These are phyloP conservation scores for Saccharomycopsis oosterbeekiorum DNA, from an alignment of 805 yeast species.

Conservation along the genomic window DNA sequence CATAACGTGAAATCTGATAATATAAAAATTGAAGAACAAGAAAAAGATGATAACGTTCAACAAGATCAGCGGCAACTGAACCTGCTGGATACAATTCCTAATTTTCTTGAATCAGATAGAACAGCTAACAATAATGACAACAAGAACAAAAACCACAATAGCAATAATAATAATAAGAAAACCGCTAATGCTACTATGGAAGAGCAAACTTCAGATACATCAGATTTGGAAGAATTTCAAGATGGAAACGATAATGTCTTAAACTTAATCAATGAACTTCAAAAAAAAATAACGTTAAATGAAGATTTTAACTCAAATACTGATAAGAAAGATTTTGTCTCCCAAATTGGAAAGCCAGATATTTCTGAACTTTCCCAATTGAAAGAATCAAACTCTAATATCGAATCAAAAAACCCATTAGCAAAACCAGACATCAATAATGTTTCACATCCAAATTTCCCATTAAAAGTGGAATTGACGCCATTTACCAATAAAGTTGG, in stretches of 20 bases:
- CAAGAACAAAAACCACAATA: not conserved
- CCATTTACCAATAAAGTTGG: constrained; percentile 95
- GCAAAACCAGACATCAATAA: not conserved
- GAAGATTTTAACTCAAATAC: not conserved
- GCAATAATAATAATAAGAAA: not conserved
- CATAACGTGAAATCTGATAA: not conserved
- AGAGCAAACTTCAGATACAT: not conserved
- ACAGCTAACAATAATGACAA: not conserved
- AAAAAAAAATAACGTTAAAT: not conserved
- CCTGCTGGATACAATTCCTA: not conserved
- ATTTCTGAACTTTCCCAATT: not conserved
- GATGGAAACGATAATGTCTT: not conserved
- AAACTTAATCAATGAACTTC: not conserved
- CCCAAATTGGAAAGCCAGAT: not conserved
- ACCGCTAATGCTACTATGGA: not conserved
- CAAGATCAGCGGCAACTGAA: not conserved
- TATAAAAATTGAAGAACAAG: not conserved
- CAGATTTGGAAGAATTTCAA: not conserved
- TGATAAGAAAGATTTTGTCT: not conserved
- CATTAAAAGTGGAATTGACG: constrained; percentile 76
- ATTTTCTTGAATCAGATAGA: not conserved
- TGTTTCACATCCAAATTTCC: constrained; percentile 30
- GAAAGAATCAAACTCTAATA: not conserved
- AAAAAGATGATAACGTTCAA: not conserved
- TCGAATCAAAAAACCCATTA: not conserved